These are phyloP conservation scores for Chenopodium berlandieri DNA, from an alignment of 148 eudicot species.

Conservation along the genomic window DNA sequence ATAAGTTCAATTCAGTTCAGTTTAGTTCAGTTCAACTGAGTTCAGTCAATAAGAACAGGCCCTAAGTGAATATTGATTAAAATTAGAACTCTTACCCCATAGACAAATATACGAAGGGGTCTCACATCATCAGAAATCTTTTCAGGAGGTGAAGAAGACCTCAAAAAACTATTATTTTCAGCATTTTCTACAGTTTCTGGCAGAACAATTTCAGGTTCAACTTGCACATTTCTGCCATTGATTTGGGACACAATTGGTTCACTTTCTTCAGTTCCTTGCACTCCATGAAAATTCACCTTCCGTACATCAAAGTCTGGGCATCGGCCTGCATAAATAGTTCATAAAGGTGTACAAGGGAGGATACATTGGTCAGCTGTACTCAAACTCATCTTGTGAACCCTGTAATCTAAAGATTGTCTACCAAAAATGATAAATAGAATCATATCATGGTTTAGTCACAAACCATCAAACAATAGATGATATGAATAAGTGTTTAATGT, in stretches of 20 bases:
- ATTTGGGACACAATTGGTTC: constrained; percentile 30
- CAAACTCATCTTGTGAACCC: neutral
- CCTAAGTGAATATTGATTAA: neutral
- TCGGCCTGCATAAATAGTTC: constrained; percentile 58
- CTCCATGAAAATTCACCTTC: constrained; percentile 49
- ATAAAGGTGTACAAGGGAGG: constrained; percentile 1
- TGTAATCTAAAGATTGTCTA: constrained; percentile 31
- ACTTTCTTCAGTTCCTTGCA: constrained; percentile 26
- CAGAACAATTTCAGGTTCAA: constrained; percentile 36
- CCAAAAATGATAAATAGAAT: constrained; percentile 10
- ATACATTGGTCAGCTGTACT: neutral
- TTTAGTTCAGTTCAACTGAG: too few relatives aligned
- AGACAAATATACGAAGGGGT: constrained; percentile 55
- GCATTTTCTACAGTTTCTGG: constrained; percentile 29
- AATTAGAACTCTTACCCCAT: constrained; percentile 60
- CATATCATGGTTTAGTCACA: neutral
- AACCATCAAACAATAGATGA: neutral
- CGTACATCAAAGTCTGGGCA: constrained; percentile 68
- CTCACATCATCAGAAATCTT: constrained; percentile 38
- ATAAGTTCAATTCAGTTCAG: too few relatives aligned
- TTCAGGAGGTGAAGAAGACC: constrained; percentile 26
- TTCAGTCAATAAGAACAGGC: too few relatives aligned
- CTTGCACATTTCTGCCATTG: constrained; percentile 28
- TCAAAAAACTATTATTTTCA: constrained; percentile 28
- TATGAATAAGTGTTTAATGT: neutral